Evolutionary conservation across 345 rosid genomes (phyloP), one percentile per base, ranked within the genome.

Genomic region (Arabis hirsuta): DNA sequence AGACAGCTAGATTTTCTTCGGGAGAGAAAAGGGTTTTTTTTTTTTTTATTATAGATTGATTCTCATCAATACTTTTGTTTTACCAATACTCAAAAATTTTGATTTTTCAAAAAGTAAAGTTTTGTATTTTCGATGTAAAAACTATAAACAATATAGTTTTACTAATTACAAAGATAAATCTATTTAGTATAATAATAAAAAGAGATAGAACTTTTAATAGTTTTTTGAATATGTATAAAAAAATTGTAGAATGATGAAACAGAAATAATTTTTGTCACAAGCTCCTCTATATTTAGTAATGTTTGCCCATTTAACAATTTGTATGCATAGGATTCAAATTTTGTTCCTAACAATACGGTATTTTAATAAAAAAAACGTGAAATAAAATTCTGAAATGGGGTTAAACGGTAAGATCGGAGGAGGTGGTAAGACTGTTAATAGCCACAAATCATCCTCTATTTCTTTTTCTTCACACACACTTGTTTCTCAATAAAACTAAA

Each of bases 381-480:
- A 34, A 48, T 22, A 22, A 22, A 12, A 0, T 43, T 60, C 1
- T 60, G 36, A 8, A 36, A 68, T 75, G 69, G 4, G 79, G 74
- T 75, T 38, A 26, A 60, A 62, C 79, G 74, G 57, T 75, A 75
- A 67, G 58, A 54, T 44, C 51, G 79, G 79, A 61, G 10, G 34
- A 22, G 43, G 62, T 52, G 32, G 38, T 16, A 51, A 60, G 78
- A 74, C 78, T 67, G 48, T 74, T 74, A 52, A 67, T 4, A 75
- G 69, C 79, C 79, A 75, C 79, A 62, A 47, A 76, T 39, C 4
- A 55, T 42, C 6, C 48, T 38, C 47, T 69, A 76, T 76, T 76
- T 68, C 39, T 68, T 68, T 54, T 75, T 62, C 57, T 29, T 36
- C 64, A 42, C 58, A 22, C 58, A 38, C 36, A 45, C 34, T 32